A percentile compares a stretch with the other conserved stretches of the same genome.
phyloP scores from a whole-genome alignment of 345 rosid genomes.

The Luvunga scandens region DNA sequence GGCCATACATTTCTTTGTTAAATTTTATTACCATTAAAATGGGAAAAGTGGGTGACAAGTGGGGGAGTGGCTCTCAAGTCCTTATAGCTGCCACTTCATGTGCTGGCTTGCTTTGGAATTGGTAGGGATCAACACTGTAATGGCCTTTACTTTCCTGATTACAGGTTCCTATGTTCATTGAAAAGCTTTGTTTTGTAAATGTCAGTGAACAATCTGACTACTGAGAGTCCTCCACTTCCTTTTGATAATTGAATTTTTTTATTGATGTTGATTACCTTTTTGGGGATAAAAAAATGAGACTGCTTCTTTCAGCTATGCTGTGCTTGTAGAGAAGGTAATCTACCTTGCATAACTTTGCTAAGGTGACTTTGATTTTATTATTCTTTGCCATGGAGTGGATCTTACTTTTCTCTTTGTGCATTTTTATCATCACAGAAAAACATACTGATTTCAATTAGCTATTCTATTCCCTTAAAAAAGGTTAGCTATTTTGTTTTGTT shows the following conservation, averaged over 20 bases:
- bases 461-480: neutral
- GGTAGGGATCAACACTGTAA: neutral
- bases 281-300: neutral
- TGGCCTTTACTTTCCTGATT: neutral
- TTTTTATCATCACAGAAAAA: neutral
- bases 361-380: neutral
- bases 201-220: neutral
- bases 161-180: neutral
- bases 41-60: neutral
- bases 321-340: neutral
- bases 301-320: neutral
- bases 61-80: neutral
- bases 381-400: neutral
- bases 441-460: neutral
- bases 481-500: neutral
- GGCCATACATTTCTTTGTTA: neutral
- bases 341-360: neutral
- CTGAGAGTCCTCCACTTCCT: neutral
- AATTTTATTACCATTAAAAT: neutral
- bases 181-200: neutral
- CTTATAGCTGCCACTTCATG: neutral
- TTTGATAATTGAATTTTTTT: neutral
- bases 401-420: neutral
- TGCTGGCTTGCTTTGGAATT: neutral
- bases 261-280: neutral